A percentile compares a stretch with the other conserved stretches of the same genome.
Evolutionary conservation across 2,329 filamentous ascomycete genomes (phyloP).

Genomic region (Bertia moriformis): DNA sequence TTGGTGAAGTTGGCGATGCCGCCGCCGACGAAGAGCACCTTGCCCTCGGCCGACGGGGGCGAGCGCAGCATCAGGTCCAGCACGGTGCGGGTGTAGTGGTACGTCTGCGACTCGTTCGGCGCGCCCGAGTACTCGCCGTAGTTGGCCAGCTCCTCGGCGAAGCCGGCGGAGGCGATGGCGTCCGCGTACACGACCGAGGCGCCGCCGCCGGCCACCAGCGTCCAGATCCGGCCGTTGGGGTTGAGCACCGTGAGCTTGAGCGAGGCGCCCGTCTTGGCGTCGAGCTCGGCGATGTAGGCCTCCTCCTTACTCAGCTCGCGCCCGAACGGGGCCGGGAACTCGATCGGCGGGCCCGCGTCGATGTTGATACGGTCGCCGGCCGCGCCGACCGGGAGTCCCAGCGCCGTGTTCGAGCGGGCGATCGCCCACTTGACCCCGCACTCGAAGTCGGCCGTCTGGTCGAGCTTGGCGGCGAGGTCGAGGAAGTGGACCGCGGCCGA

Average conservation of each 20-base stretch:
- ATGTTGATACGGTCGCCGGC: constrained; percentile 70
- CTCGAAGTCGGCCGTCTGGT: constrained; percentile 98
- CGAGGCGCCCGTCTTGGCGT: constrained; percentile 97
- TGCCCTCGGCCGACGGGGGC: constrained; percentile 71
- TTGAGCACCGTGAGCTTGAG: constrained; percentile 97
- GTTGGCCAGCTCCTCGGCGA: constrained; percentile 93
- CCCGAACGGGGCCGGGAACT: constrained; percentile 97
- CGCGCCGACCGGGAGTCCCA: constrained; percentile 61
- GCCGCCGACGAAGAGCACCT: constrained; percentile 98
- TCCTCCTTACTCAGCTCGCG: constrained; percentile 98
- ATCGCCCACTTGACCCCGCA: constrained; percentile 98
- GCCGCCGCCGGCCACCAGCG: constrained; percentile 95
- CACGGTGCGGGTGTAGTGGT: constrained; percentile 95
- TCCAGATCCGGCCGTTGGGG: constrained; percentile 85
- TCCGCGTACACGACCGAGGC: constrained; percentile 98
- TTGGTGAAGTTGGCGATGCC: constrained; percentile 99
- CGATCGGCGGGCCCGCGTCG: constrained; percentile 93
- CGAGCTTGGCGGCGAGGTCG: constrained; percentile 93
- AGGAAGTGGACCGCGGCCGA: constrained; percentile 95
- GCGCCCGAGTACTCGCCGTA: constrained; percentile 99
- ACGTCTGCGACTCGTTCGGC: constrained; percentile 95
- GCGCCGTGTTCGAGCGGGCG: constrained; percentile 75
- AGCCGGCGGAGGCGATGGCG: constrained; percentile 90
- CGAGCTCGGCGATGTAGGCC: constrained; percentile 95
- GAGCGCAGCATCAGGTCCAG: constrained; percentile 94